These are phyloP conservation scores for Candida chauliodis DNA, from an alignment of 805 yeast genomes.

Conservation along the genomic window DNA sequence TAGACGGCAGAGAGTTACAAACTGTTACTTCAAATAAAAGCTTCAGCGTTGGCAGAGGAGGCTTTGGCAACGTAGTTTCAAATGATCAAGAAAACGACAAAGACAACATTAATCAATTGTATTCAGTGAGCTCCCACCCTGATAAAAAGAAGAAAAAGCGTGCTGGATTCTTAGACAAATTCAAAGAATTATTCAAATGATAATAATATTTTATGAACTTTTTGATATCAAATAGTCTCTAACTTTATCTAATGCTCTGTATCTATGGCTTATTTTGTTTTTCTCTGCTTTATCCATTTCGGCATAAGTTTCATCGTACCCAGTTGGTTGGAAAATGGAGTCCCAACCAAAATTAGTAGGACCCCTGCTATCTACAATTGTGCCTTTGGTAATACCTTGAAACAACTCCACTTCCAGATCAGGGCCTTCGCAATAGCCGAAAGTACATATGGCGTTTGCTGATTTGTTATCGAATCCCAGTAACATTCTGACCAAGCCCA, in stretches of 20 bases:
- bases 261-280: slow-evolving; percentile 84
- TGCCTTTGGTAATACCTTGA: slow-evolving; percentile 82
- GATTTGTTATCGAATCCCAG: slow-evolving; percentile 77
- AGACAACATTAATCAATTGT: slow-evolving; percentile 22
- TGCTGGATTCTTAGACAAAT: slow-evolving; percentile 43
- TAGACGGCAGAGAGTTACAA: slow-evolving; percentile 44
- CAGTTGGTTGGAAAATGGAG: slow-evolving; percentile 80
- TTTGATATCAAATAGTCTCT: slow-evolving; percentile 45
- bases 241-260: slow-evolving; percentile 73
- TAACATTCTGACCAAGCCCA: slow-evolving; percentile 74
- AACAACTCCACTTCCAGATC: slow-evolving; percentile 69
- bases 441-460: slow-evolving; percentile 88
- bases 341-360: slow-evolving; percentile 93
- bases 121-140: slow-evolving; percentile 34
- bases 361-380: slow-evolving; percentile 75
- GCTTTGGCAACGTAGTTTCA: slow-evolving; percentile 56
- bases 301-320: slow-evolving; percentile 68
- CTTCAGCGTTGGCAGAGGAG: slow-evolving; percentile 60
- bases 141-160: slow-evolving; percentile 22
- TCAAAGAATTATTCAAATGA: slow-evolving; percentile 36
- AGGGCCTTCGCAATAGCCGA: slow-evolving; percentile 85
- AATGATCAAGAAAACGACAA: slow-evolving; percentile 20
- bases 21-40: slow-evolving; percentile 45
- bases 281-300: slow-evolving; percentile 78
- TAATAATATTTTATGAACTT: background rate